These are phyloP conservation scores for Populus tomentosa DNA, from an alignment of 441 rosid species.

Conservation along the genomic window DNA sequence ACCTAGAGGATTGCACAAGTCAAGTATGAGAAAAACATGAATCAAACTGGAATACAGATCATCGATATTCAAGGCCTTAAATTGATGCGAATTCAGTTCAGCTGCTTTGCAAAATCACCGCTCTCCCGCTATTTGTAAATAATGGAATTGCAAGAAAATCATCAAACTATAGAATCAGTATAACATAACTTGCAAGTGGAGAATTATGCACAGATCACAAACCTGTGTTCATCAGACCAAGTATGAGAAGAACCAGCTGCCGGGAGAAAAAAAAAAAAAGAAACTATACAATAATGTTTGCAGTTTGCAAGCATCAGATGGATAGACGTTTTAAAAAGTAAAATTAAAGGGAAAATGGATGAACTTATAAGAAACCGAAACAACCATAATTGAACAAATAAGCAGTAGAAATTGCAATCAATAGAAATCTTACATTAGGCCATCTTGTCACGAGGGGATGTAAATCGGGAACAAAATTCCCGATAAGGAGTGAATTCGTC, in stretches of 20 bases:
- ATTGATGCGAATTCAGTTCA: neutral
- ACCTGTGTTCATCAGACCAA: neutral
- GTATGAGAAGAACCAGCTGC: neutral
- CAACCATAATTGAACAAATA: neutral
- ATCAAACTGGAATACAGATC: neutral
- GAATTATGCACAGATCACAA: neutral
- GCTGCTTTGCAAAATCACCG: neutral
- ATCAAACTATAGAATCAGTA: neutral
- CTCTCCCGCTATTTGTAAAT: neutral
- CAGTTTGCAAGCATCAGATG: neutral
- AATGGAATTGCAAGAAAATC: neutral
- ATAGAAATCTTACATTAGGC: neutral
- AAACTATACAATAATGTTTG: neutral
- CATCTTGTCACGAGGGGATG: neutral
- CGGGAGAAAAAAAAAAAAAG: too few species aligned
- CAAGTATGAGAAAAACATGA: neutral
- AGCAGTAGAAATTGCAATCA: neutral
- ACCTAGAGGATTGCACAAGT: neutral
- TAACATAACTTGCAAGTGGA: neutral
- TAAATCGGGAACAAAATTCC: constrained; percentile 14
- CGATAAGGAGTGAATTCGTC: constrained; percentile 30
- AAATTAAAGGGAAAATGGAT: neutral
- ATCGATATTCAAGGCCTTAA: neutral
- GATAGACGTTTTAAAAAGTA: neutral
- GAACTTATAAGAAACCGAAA: neutral